Evolutionary conservation across 306 rosid genomes (phyloP).

Genomic region (Argentina anserina): DNA sequence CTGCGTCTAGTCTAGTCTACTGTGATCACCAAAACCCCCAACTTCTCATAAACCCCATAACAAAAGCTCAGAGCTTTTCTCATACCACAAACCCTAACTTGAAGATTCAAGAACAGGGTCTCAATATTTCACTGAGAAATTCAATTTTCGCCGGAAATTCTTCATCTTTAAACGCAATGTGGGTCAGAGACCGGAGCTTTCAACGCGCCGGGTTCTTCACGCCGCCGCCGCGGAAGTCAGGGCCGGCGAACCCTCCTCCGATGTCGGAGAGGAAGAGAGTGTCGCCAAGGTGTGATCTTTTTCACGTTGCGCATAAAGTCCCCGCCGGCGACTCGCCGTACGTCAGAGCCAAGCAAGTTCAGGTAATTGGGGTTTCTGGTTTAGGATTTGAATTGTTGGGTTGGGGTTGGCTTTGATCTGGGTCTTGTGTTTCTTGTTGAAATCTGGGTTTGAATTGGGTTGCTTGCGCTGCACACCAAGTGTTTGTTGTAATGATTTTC

Average conservation of each 20-base stretch:
- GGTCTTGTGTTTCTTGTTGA: neutral
- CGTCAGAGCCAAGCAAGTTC: constrained; percentile 91
- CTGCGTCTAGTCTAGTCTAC: neutral
- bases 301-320: constrained; percentile 71
- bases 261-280: constrained; percentile 57
- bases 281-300: constrained; percentile 38
- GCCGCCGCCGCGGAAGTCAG: constrained; percentile 44
- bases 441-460: neutral
- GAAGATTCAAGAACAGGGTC: constrained; percentile 25
- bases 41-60: constrained; percentile 10
- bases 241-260: constrained; percentile 34
- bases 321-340: constrained; percentile 93
- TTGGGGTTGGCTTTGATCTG: neutral
- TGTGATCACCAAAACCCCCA: neutral
- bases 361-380: constrained; percentile 37
- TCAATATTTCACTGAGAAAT: constrained; percentile 29
- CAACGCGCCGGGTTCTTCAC: constrained; percentile 53
- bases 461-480: neutral
- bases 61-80: constrained; percentile 3
- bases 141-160: neutral
- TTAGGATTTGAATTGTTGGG: neutral
- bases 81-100: constrained; percentile 12
- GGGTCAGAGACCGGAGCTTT: constrained; percentile 37
- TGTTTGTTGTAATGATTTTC: neutral
- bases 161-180: constrained; percentile 29